Conservation (phyloP, 2,329 filamentous ascomycete genomes). For the Calonectria ilicicola region DNA sequence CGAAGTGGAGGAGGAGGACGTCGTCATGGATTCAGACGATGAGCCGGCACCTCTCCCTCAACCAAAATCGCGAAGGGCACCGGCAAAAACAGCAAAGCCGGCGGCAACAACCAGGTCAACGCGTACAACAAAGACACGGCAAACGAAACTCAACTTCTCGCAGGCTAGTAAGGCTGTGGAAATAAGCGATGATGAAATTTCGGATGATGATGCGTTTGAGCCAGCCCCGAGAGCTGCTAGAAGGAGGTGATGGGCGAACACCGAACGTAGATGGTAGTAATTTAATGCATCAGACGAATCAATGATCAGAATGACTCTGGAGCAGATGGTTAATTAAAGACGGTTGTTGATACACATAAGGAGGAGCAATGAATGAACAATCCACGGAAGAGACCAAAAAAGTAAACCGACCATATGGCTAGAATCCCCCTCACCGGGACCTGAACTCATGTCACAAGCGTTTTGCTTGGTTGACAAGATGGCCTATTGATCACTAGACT, state of each 20-base stretch:
- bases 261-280: neutral
- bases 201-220: constrained; percentile 72
- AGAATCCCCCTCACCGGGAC: no score
- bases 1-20: constrained; percentile 62
- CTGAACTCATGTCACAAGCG: no score
- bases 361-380: no score
- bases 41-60: constrained; percentile 52
- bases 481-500: no score
- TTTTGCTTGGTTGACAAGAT: no score
- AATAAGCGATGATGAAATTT: constrained; percentile 75
- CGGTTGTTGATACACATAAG: neutral
- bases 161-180: constrained; percentile 61
- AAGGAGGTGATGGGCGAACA: constrained; percentile 37
- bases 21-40: constrained; percentile 65
- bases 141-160: constrained; percentile 51
- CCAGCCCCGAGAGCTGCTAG: constrained; percentile 55
- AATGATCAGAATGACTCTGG: neutral
- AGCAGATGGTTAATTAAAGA: neutral
- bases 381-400: neutral
- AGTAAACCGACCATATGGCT: no score
- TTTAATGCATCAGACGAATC: neutral
- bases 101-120: constrained; percentile 9
- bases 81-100: constrained; percentile 28
- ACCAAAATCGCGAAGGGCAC: constrained; percentile 45
- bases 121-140: constrained; percentile 39